Evolutionary conservation across 1,284 basidiomycete genomes (phyloP), one percentile per base, ranked within the genome.

Genomic region (Pyrrhoderma noxium): DNA sequence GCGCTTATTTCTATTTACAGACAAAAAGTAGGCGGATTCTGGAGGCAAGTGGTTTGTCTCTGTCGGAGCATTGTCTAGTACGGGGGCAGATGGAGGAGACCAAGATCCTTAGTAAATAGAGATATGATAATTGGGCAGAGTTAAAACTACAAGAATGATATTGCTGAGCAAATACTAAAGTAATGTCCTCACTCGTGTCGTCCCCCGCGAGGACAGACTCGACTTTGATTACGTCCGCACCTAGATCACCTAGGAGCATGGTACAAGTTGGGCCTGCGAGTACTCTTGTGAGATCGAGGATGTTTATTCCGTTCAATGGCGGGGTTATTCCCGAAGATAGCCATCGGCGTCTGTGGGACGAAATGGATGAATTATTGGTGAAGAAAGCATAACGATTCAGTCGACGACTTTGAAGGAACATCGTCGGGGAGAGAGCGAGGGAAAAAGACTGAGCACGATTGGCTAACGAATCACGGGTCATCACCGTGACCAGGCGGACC

Each of bases 1-100:
- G 42, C 87, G 78, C 65, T 95, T 95, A 70, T 92, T 93, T 48
- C 94, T 74, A 65, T 98, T 98, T 1, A 80, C 83, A 1, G 85
- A 78, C 13, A 98, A 76, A 63, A 96, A 98, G 67, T 98, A 98
- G 0, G 94, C 91, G 2, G 89, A 90, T 65, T 97, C 93, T 8
- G 91, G 80, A 3, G 93, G 92, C 0, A 93, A 73, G 61, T 92
- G 80, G 5, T 75, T 65, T 1, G 82, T 67, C 52, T 75, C 76
- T 21, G 64, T 57, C 1, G 80, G 79, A 34, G 75, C 74, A 34
- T 70, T 66, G 5, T 72, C 60, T 3, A 70, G 61, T 16, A 80
- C 61, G 19, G 86, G 82, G 2, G 90, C 89, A 5, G 79, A 77
- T 2, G 91, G 90, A 2, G 91, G 90, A 45, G 71, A 69, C 91